These are phyloP conservation scores for Clitopilus hobsonii DNA, from an alignment of 768 basidiomycete species.

Conservation along the genomic window DNA sequence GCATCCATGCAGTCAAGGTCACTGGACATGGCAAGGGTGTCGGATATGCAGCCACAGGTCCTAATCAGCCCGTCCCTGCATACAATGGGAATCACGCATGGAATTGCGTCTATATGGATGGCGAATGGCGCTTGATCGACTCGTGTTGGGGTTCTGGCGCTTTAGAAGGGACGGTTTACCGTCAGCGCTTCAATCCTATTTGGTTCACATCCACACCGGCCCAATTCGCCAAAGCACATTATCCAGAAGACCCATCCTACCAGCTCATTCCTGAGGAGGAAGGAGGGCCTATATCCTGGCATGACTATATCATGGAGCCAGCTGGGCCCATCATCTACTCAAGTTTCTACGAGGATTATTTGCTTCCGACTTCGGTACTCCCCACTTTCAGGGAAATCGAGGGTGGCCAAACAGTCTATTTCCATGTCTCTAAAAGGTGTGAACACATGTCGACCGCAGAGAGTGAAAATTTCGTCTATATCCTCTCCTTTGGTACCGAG, in stretches of 20 bases:
- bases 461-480: conserved; percentile 35
- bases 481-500: conserved; percentile 26
- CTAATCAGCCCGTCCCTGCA: conserved; percentile 29
- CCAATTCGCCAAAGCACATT: conserved; percentile 41
- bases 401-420: conserved; percentile 29
- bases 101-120: conserved; percentile 41
- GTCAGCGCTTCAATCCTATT: conserved; percentile 28
- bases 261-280: conserved; percentile 35
- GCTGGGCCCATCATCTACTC: conserved; percentile 30
- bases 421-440: conserved; percentile 39
- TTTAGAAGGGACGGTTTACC: conserved; percentile 28
- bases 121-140: conserved; percentile 42
- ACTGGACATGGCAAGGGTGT: conserved; percentile 44
- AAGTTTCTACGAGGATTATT: conserved; percentile 29
- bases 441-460: conserved; percentile 40
- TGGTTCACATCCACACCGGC: conserved; percentile 38
- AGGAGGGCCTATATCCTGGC: conserved; percentile 35
- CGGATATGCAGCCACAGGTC: conserved; percentile 28
- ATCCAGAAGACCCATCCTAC: conserved; percentile 37
- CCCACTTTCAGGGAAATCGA: conserved; percentile 28
- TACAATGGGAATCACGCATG: conserved; percentile 41
- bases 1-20: conserved; percentile 35
- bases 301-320: conserved; percentile 38
- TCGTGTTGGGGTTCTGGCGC: conserved; percentile 47
- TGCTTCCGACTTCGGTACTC: conserved; percentile 27